Evolutionary conservation across 208 protist species (phyloP), one percentile per base, ranked within the genome.

Genomic region (Trypanosoma avium): DNA sequence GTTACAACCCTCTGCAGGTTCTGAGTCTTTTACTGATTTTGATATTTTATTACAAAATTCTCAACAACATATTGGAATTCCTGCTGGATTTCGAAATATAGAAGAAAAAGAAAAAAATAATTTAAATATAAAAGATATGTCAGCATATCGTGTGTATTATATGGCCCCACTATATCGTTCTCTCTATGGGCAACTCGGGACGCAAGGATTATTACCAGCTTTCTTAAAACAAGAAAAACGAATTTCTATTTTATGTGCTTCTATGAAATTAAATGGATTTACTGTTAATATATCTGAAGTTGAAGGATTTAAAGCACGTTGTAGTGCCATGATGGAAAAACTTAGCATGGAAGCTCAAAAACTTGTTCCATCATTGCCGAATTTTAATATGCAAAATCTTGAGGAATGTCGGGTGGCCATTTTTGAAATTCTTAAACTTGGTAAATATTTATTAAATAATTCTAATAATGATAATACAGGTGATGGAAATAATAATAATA

Each of bases 151-250:
- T n/a, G 81, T 93, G 17, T 88, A 81, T 67, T 86, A 81, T 65
- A 76, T 92, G 46, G 77, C 69, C 26, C 83, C 84, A 5, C 74
- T 96, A 32, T 96, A 93, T 61, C 77, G 82, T 57, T 66, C 69
- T 33, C 79, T 96, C 24, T 93, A 93, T 72, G 82, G 86, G 6
- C 71, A 81, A 22, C 78, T 96, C 35, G 90, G 87, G 43, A 70
- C 79, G 29, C 76, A 79, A 61, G 84, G 85, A 6, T 77, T 96
- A 19, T 73, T 96, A 57, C 90, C 90, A 53, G 75, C 84, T 4
- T 96, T 96, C 57, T 52, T 96, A 46, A 81, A 86, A 12, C 86
- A 93, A 60, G 86, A 96, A 48, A 96, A 93, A 70, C 85, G 84
- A 27, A 79, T 90, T 19, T 67, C 90, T 9, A 62, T 91, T 40